Conservation (phyloP, 768 basidiomycete genomes). For the Pulveroboletus ravenelii region DNA sequence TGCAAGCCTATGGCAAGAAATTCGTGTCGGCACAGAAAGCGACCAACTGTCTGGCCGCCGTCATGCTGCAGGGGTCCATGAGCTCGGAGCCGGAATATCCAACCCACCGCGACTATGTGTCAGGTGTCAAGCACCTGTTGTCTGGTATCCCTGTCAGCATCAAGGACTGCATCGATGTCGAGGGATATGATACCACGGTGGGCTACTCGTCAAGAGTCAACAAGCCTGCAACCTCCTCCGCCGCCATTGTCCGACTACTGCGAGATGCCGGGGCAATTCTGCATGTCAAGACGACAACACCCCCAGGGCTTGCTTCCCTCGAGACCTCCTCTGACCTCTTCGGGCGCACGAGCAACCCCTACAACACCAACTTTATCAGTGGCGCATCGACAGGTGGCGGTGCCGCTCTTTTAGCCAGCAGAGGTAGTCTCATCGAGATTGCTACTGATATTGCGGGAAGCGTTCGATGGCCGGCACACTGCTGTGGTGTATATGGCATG, state of each 20-base stretch:
- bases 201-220: slow-evolving; percentile 38
- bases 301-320: slow-evolving; percentile 38
- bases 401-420: slow-evolving; percentile 42
- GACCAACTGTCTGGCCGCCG: slow-evolving; percentile 49
- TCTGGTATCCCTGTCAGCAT: slow-evolving; percentile 47
- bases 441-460: slow-evolving; percentile 50
- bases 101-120: slow-evolving; percentile 4
- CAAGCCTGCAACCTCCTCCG: slow-evolving; percentile 32
- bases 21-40: slow-evolving; percentile 36
- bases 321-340: slow-evolving; percentile 43
- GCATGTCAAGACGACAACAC: slow-evolving; percentile 41
- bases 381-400: slow-evolving; percentile 54
- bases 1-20: slow-evolving; percentile 40
- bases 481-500: slow-evolving; percentile 43
- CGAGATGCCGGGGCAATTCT: slow-evolving; percentile 40
- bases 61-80: slow-evolving; percentile 36
- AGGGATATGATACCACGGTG: slow-evolving; percentile 43
- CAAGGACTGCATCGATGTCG: slow-evolving; percentile 45
- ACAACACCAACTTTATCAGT: slow-evolving; percentile 36
- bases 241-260: slow-evolving; percentile 38
- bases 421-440: slow-evolving; percentile 43
- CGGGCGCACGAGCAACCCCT: slow-evolving; percentile 46
- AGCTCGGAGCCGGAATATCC: slow-evolving; percentile 5
- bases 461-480: slow-evolving; percentile 44
- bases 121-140: slow-evolving; percentile 21